Evolutionary conservation across 192 early-diverging fungal genomes (phyloP), one percentile per base, ranked within the genome.

Genomic region (Pilaira anomala): DNA sequence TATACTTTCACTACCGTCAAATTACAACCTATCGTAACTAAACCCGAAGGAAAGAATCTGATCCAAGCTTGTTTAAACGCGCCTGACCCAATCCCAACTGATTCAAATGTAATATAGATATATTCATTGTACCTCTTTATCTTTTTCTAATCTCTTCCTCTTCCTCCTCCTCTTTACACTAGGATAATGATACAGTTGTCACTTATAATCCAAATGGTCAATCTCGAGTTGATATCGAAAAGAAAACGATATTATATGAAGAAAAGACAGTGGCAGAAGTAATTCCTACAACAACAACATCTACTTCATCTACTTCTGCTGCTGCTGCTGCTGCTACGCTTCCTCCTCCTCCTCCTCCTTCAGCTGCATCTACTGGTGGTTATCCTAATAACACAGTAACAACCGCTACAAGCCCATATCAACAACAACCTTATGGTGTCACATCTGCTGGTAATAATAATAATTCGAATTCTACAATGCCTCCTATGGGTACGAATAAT

Each of bases 1-100:
- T 95, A 95, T 76, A 95, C 92, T 7, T 95, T 94, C 71, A 93
- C 94, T 7, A 97, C 94, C 22, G 90, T 91, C 39, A 94, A 93
- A 76, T 83, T 97, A 51, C 92, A 94, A 67, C 92, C 93, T 13
- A 80, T 97, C 14, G 92, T 97, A 46, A 92, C 92, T 18, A 89
- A 93, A 76, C 77, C 89, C 8, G 90, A 95, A 68, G 94, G 92
- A 62, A 94, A 95, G 74, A 91, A 90, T 58, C 76, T 95, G 46
- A 96, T 96, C 65, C 94, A 96, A 67, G 78, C 86, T 2, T 96
- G 94, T 71, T 79, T 96, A 60, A 93, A 93, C 75, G 88, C 91
- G 13, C 86, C 89, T 30, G 93, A 96, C 50, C 62, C 62, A 18
- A 21, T 49, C 24, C 48, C 26, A 33, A 39, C 28, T 19, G 61